phyloP scores from a whole-genome alignment of 129 eudicot species.

The Mikania micrantha region DNA sequence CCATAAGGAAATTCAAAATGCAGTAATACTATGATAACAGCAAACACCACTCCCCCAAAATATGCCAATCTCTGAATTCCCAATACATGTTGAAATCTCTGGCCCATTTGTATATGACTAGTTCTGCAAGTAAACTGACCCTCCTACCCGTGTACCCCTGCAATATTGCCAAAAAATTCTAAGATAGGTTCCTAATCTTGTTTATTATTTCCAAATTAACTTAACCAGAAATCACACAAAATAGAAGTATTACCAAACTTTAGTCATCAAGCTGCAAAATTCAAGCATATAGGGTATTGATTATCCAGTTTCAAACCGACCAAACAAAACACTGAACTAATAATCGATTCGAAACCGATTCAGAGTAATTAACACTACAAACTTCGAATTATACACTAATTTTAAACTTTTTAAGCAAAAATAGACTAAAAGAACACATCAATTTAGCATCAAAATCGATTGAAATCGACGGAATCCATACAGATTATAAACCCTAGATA shows the following conservation, averaged over 20 bases:
- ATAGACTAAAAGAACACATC: neutral
- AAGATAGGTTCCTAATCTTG: neutral
- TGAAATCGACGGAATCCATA: neutral
- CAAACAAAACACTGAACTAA: too few species aligned
- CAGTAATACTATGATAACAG: conserved; percentile 20
- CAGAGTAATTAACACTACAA: neutral
- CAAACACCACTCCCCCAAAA: conserved; percentile 30
- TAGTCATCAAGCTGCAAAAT: neutral
- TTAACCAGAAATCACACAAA: neutral
- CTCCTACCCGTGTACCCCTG: conserved; percentile 24
- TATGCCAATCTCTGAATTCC: conserved; percentile 22
- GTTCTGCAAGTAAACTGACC: conserved; percentile 4
- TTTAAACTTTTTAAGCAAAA: neutral
- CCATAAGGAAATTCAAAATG: conserved; percentile 46
- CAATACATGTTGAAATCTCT: conserved; percentile 5
- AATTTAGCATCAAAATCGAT: neutral
- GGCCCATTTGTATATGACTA: conserved; percentile 18
- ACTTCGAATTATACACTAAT: neutral
- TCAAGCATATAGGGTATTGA: too few species aligned
- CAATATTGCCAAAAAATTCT: conserved; percentile 4
- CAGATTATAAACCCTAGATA: conserved; percentile 10
- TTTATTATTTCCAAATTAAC: too few species aligned
- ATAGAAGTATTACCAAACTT: neutral
- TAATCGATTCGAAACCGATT: neutral
- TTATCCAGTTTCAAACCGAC: too few species aligned